A percentile compares a stretch with the other conserved stretches of the same genome.
phyloP scores from a whole-genome alignment of 495 filamentous ascomycete genomes.

The Monascus purpureus region DNA sequence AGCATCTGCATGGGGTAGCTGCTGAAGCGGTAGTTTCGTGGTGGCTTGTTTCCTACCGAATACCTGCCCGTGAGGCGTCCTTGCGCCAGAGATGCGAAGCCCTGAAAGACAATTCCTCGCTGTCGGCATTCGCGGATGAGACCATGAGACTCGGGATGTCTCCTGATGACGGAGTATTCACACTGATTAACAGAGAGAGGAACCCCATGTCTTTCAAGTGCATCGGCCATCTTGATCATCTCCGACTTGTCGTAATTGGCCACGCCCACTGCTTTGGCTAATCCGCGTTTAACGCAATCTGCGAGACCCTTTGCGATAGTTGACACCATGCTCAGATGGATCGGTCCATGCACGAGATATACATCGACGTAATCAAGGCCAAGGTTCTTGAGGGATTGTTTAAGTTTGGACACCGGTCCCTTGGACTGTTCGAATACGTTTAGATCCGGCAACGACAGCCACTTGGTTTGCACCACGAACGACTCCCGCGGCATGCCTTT shows the following conservation, averaged over 20 bases:
- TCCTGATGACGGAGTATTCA: conserved; percentile 14
- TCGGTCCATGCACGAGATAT: conserved; percentile 59
- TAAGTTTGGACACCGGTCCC: conserved; percentile 8
- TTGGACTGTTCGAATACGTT: conserved; percentile 9
- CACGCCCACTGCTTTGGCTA: conserved; percentile 23
- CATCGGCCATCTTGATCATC: conserved; percentile 22
- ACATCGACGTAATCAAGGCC: conserved; percentile 65
- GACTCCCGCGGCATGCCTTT: conserved; percentile 17
- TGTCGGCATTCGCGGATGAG: conserved; percentile 13
- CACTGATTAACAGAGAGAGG: conserved; percentile 13
- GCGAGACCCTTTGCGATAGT: conserved; percentile 16
- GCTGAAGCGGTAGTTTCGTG: conserved; percentile 10
- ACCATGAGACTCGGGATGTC: conserved; percentile 10
- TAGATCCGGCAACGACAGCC: conserved; percentile 6
- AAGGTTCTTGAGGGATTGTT: conserved; percentile 42
- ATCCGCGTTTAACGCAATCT: conserved; percentile 23
- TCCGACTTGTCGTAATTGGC: conserved; percentile 28
- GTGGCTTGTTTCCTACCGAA: conserved; percentile 8
- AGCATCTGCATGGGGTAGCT: conserved; percentile 16
- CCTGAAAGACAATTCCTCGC: conserved; percentile 15
- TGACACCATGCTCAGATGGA: conserved; percentile 10
- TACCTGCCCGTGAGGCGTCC: conserved; percentile 14
- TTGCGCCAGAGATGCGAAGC: conserved; percentile 11
- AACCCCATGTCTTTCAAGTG: conserved; percentile 6
- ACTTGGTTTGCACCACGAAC: conserved; percentile 17